Conservation (phyloP, 768 basidiomycete genomes). For the Rubroboletus satanas region DNA sequence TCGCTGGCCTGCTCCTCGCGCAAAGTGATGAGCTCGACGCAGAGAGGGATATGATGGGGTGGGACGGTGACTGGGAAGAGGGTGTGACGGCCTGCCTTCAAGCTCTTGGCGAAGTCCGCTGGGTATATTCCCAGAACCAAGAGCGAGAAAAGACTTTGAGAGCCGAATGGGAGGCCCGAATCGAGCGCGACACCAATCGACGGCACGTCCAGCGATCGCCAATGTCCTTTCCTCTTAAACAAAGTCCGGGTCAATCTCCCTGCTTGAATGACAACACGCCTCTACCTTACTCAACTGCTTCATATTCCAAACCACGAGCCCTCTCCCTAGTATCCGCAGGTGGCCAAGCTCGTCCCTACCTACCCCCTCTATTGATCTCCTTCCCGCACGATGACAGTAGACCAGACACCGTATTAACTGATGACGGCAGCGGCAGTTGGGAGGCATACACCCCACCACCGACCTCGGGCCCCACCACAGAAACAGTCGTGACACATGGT, state of each 20-base stretch:
- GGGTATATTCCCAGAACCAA: conserved; percentile 73
- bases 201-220: conserved; percentile 22
- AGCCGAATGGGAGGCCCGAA: conserved; percentile 41
- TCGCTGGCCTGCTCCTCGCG: conserved; percentile 74
- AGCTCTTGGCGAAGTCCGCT: conserved; percentile 78
- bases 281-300: conserved; percentile 10
- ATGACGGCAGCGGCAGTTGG: conserved; percentile 52
- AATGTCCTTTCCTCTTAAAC: conserved; percentile 21
- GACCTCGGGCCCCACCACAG: conserved; percentile 48
- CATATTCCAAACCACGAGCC: conserved; percentile 12
- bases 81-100: conserved; percentile 53
- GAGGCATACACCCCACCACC: conserved; percentile 61
- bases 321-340: conserved; percentile 33
- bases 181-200: conserved; percentile 31
- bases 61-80: conserved; percentile 31
- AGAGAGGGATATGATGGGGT: conserved; percentile 18
- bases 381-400: conserved; percentile 47
- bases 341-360: conserved; percentile 42
- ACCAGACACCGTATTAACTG: conserved; percentile 48
- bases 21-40: conserved; percentile 40
- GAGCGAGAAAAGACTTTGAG: conserved; percentile 65
- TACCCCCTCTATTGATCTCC: conserved; percentile 43
- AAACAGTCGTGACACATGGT: conserved; percentile 42
- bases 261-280: conserved; percentile 21
- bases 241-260: conserved; percentile 28